Conservation (phyloP, 371 early-diverging fungal genomes). For the Batrachochytrium dendrobatidis region DNA sequence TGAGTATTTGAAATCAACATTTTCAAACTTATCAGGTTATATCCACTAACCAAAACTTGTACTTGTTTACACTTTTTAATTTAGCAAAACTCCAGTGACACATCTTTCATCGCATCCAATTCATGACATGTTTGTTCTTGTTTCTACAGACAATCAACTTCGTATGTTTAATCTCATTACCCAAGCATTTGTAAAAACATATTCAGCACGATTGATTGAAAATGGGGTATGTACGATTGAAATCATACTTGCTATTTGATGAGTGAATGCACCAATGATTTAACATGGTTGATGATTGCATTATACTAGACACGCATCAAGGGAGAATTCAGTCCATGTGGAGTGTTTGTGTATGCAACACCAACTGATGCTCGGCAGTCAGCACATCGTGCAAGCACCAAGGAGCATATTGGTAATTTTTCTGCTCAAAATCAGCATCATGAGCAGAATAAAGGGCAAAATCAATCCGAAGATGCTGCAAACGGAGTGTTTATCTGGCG, state of each 20-base stretch:
- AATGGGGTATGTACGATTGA: slow-evolving; percentile 14
- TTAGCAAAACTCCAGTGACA: slow-evolving; percentile 40
- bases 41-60: no score
- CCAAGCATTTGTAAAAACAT: slow-evolving; percentile 25
- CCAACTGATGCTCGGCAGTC: slow-evolving; percentile 19
- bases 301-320: slow-evolving; percentile 26
- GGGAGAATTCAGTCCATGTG: slow-evolving; percentile 40
- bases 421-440: background rate
- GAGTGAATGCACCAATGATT: background rate
- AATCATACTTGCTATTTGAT: background rate
- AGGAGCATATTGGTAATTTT: background rate
- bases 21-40: background rate
- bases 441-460: background rate
- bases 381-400: background rate
- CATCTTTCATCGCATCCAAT: slow-evolving; percentile 30
- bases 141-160: slow-evolving; percentile 43
- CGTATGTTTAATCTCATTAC: slow-evolving; percentile 32
- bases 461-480: background rate
- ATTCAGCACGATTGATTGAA: slow-evolving; percentile 29
- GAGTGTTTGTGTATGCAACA: slow-evolving; percentile 39
- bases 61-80: no score
- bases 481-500: slow-evolving; percentile 37
- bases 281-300: background rate
- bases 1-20: slow-evolving; percentile 1
- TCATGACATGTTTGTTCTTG: slow-evolving; percentile 30